phyloP scores from a whole-genome alignment of 371 early-diverging fungal genomes.

The Nematocida sp. region DNA sequence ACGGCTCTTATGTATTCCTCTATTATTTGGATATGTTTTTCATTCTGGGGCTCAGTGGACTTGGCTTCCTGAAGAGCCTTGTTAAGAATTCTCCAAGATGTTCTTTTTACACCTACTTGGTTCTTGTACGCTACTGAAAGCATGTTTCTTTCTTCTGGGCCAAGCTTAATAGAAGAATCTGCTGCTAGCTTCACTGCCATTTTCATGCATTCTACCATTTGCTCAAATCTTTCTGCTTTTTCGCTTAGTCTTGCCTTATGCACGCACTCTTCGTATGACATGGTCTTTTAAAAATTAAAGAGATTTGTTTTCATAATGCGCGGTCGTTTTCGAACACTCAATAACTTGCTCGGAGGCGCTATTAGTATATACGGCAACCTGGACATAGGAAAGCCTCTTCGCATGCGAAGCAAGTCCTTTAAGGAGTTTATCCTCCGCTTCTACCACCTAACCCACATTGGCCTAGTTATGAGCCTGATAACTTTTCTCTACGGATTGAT shows the following conservation, averaged over 20 bases:
- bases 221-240: constrained; percentile 95
- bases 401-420: not conserved
- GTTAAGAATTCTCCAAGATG: constrained; percentile 95
- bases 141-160: constrained; percentile 91
- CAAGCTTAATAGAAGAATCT: constrained; percentile 73
- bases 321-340: not conserved
- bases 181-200: constrained; percentile 64
- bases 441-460: constrained; percentile 48
- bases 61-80: constrained; percentile 73
- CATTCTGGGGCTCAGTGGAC: constrained; percentile 64
- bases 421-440: constrained; percentile 17
- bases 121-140: constrained; percentile 98
- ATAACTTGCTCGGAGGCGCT: not conserved
- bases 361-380: constrained; percentile 31
- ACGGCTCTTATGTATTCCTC: constrained; percentile 81
- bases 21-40: constrained; percentile 77
- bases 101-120: constrained; percentile 94
- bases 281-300: constrained; percentile 47
- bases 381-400: constrained; percentile 35
- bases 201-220: constrained; percentile 69
- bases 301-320: constrained; percentile 1
- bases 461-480: constrained; percentile 15
- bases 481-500: constrained; percentile 7
- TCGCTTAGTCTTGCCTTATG: constrained; percentile 89
- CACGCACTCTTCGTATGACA: constrained; percentile 52